Evolutionary conservation across 345 rosid species (phyloP), one percentile per base, ranked within the genome.

Genomic region (Boechera divaricarpa): DNA sequence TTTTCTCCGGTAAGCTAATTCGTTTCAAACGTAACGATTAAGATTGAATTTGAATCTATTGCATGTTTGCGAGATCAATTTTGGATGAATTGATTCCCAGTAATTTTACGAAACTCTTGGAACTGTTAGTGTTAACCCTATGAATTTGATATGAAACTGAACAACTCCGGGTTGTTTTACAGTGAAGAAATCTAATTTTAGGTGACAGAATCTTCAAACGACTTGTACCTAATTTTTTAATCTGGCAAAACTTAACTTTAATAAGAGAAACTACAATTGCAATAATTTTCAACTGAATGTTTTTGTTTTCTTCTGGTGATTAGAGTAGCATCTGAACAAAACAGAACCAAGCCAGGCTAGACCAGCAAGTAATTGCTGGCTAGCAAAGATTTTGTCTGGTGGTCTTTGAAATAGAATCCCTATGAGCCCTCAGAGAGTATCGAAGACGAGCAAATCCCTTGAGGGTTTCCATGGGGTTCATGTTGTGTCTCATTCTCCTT

Each of bases 311-410:
- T 59, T 76, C 18, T 42, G 74, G 47, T 77, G 64, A 56, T 70
- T n/a, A 64, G 29, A 71, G 67, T 2, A 77, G 33, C 24, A 60
- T 49, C 35, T 70, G 58, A 60, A 52, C 24, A 31, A 63, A 55
- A n/a, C 15, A 44, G 53, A n/a, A 57, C 6, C 1, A 72, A 65
- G 67, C 59, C 16, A 53, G 61, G 82, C 82, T 73, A 79, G 72
- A 89, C 93, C 91, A 85, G 92, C 89, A 80, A 79, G 47, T 32
- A 21, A 5, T 80, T 86, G 93, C 93, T 89, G 97, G 97, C 86
- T 73, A 79, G 63, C 54, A 49, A 73, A 44, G 39, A 41, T 54
- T 53, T 47, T 59, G 38, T 33, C 24, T 69, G 3, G 70, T 76
- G 74, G 6, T 69, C 21, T 69, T 69, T 69, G 64, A 21, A 49